Base-by-base conservation (phyloP, 305 asterid species). In the Fraxinus albicans region DNA sequence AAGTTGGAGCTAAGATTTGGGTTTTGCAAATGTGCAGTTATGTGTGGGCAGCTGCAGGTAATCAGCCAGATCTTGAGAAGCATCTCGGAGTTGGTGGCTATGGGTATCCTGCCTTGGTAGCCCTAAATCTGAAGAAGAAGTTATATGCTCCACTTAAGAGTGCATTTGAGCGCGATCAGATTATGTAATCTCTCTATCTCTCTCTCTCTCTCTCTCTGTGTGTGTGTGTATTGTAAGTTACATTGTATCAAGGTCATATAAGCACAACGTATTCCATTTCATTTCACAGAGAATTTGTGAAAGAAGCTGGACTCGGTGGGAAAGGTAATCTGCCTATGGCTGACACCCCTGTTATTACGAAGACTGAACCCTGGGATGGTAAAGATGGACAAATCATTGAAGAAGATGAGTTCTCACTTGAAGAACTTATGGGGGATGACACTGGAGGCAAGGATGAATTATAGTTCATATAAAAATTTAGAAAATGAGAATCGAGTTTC, bases 381-480 rank as follows among this genome's bases (percentile, higher is more conserved):
- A 91, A 95, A 90, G 98, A 95, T 81, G 99, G 98, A 35, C 86
- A 94, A 85, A 84, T 93, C 78, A 87, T 92, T 12, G 99, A 95
- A 90, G 99, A 95, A 82, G 99, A 95, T 9, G 99, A 95, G 84
- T 93, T 95, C 83, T 94, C 99, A 25, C 97, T 95, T 19, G 99
- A 95, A 36, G 99, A 95, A 87, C 94, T 95, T 80, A 95, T 95
- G 99, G 95, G 92, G 60, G 97, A 89, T 25, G 96, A 91, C 80
- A 81, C 77, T 55, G 84, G 13, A 27, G 81, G 82, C 87, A 91
- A 92, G 83, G 92, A 91, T 85, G 96, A 92, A 84, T 85, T 93
- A 69, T 92, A 90, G 81, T 70, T 19, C 31, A 53, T 79, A 53
- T 82, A 23, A 81, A n/a, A 21, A 74, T 73, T 10, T 82, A 83